These are phyloP conservation scores for Phellopilus nigrolimitatus DNA, from an alignment of 1,284 basidiomycete species.

Conservation along the genomic window DNA sequence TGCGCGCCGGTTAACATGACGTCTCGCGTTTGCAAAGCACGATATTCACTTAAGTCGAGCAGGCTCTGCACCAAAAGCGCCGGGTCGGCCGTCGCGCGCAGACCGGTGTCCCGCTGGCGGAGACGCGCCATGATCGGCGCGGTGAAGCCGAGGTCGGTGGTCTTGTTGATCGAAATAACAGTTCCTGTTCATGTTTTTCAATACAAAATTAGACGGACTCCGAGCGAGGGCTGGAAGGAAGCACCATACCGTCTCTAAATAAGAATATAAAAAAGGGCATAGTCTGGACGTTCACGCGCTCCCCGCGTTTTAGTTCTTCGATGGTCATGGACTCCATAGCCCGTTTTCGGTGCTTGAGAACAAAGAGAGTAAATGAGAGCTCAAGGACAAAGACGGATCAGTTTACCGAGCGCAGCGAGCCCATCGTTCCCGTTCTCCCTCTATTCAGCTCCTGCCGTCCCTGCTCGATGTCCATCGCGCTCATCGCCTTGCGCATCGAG, in stretches of 20 bases:
- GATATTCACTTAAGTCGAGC: constrained; percentile 51
- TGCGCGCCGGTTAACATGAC: constrained; percentile 24
- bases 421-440: constrained; percentile 1
- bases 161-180: constrained; percentile 53
- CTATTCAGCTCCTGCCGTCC: background rate
- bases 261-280: constrained; percentile 62
- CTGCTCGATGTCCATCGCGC: constrained; percentile 11
- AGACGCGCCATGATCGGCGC: constrained; percentile 52
- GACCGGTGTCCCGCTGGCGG: constrained; percentile 49
- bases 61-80: constrained; percentile 58
- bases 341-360: constrained; percentile 22
- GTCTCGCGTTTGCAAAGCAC: background rate
- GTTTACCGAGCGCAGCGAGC: constrained; percentile 1
- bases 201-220: background rate
- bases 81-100: constrained; percentile 56
- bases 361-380: background rate
- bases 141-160: constrained; percentile 44
- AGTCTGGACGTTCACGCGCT: constrained; percentile 54
- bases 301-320: constrained; percentile 53
- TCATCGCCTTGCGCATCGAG: constrained; percentile 6
- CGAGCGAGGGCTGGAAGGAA: constrained; percentile 7
- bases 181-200: constrained; percentile 41
- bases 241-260: constrained; percentile 48
- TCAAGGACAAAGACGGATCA: background rate
- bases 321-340: constrained; percentile 33